phyloP scores from a whole-genome alignment of 1,284 basidiomycete species.

The Sporisorium exsertum region DNA sequence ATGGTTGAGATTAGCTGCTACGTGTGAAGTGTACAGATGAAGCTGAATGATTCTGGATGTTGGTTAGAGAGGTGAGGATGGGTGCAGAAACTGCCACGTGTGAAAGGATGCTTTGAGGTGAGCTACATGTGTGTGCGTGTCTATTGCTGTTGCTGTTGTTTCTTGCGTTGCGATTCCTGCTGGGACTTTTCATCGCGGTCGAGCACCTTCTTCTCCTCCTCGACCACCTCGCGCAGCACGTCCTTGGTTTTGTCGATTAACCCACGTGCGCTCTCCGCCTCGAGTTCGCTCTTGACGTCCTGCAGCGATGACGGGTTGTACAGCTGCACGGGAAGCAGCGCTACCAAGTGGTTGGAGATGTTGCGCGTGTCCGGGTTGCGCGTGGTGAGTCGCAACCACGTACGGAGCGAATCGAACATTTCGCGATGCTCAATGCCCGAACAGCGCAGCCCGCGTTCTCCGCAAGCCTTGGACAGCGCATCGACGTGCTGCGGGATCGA shows the following conservation, averaged over 20 bases:
- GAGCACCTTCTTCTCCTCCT: constrained; percentile 54
- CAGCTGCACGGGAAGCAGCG: constrained; percentile 50
- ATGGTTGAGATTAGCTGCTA: constrained; percentile 7
- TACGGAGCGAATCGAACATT: constrained; percentile 38
- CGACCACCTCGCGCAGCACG: constrained; percentile 57
- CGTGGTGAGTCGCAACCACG: constrained; percentile 43
- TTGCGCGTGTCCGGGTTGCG: constrained; percentile 16
- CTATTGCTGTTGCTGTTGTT: constrained; percentile 23
- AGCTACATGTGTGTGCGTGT: background rate
- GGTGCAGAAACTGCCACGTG: background rate
- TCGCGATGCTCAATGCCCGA: constrained; percentile 29
- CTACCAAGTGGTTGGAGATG: constrained; percentile 20
- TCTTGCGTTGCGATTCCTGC: constrained; percentile 17
- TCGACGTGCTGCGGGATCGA: constrained; percentile 38
- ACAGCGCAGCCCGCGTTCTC: constrained; percentile 54
- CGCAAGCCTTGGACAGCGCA: constrained; percentile 55
- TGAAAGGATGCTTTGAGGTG: background rate
- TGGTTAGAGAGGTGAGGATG: background rate
- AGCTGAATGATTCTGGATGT: background rate
- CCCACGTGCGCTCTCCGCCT: constrained; percentile 33
- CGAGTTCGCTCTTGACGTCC: constrained; percentile 29
- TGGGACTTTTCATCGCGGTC: constrained; percentile 21
- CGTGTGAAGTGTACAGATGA: constrained; percentile 3
- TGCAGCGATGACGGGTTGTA: constrained; percentile 34
- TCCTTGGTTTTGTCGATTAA: constrained; percentile 57